These are phyloP conservation scores for Achaetomiella virescens DNA, from an alignment of 495 filamentous ascomycete genomes.

Conservation along the genomic window DNA sequence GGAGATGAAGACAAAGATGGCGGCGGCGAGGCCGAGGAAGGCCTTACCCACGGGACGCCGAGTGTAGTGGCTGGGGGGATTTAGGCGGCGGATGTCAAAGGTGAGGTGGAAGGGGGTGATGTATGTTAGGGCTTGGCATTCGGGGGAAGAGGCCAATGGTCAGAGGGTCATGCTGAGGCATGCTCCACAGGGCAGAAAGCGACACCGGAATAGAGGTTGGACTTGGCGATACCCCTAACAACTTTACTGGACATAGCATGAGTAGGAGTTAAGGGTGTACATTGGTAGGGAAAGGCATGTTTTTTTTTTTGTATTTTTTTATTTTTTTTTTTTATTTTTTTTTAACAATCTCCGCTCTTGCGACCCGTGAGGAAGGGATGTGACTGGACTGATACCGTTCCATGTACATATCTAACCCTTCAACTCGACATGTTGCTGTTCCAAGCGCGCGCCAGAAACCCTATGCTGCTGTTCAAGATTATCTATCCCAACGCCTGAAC, in stretches of 20 bases:
- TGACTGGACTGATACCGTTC: too few relatives aligned
- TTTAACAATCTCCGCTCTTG: too few relatives aligned
- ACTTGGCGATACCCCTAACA: background rate
- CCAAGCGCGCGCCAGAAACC: too few relatives aligned
- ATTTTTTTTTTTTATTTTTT: too few relatives aligned
- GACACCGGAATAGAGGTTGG: background rate
- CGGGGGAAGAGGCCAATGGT: too few relatives aligned
- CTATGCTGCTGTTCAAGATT: too few relatives aligned
- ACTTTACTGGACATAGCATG: background rate
- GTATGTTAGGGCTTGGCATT: too few relatives aligned
- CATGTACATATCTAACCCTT: background rate
- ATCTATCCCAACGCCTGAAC: background rate
- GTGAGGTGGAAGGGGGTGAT: too few relatives aligned
- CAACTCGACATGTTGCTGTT: background rate
- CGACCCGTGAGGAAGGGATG: too few relatives aligned
- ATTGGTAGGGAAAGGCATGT: background rate
- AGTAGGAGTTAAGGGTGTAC: background rate
- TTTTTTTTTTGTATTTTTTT: background rate
- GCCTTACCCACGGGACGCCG: conserved; percentile 2
- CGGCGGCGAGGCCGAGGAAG: background rate
- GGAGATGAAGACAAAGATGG: background rate
- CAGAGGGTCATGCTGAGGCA: background rate
- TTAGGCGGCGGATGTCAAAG: too few relatives aligned
- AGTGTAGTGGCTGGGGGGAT: background rate
- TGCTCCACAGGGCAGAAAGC: background rate